Base-by-base conservation (phyloP, 1,284 basidiomycete species). In the Rhodotorula sp. region DNA sequence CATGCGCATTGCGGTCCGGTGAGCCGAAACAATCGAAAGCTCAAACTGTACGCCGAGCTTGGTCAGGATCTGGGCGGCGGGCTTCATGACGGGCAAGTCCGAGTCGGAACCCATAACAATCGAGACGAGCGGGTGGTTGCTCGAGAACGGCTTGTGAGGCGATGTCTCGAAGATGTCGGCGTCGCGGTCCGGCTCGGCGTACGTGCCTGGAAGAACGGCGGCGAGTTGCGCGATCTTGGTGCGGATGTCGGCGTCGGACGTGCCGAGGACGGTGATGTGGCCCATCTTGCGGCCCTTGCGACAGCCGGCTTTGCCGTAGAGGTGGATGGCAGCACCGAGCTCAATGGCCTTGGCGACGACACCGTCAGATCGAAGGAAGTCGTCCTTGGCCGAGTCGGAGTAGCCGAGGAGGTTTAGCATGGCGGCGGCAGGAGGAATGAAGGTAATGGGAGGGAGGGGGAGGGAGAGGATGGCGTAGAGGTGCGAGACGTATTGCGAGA, bases 81-180 rank as follows among this genome's bases (percentile, higher is more conserved):
- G 88, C 16, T 92, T 86, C 90, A 99, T 96, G 26, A 89, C 88
- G 4, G 92, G 91, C 47, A 99, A 83, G 79, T 99, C 95, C n/a
- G 93, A 96, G 81, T 99, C 96, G 10, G 93, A 96, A 54, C 95
- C 95, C 96, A 99, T 99, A 80, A 99, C 94, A 75, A 99, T 87
- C 2, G 92, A 91, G 0, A 98, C 91, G 15, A 98, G 84, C 9
- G 95, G 94, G 64, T 87, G 84, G 0, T 82, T 79, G 77, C 90
- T 86, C 8, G 90, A 68, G 76, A 84, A 82, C 57, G 30, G 83
- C 81, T 78, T 75, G 2, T 79, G 69, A 0, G 89, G 86, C 0
- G 88, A 31, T 4, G 51, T 47, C 26, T 34, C 47, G 50, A 44
- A 28, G 47, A 58, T 54, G 51, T 50, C 26, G 20, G 55, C 40